Conservation (phyloP, 2,329 filamentous ascomycete species). For the Lachnellula subtilissima region DNA sequence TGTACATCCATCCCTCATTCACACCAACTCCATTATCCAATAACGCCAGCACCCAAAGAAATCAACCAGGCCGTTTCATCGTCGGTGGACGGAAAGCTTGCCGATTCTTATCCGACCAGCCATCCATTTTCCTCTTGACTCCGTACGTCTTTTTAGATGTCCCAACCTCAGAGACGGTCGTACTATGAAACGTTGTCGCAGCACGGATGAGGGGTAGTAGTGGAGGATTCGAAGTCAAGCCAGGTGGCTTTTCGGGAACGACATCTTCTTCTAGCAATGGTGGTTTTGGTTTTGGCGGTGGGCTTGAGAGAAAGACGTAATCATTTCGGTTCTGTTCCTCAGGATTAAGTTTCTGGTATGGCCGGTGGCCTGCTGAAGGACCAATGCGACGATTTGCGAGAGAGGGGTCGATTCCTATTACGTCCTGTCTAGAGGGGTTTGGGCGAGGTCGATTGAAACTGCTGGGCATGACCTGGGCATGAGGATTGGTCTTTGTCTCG, state of each 20-base stretch:
- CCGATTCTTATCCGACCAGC: constrained; percentile 36
- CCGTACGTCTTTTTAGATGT: constrained; percentile 43
- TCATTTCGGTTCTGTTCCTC: constrained; percentile 14
- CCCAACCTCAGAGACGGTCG: constrained; percentile 15
- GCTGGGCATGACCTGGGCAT: neutral
- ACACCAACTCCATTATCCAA: too few species aligned
- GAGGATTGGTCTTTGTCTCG: neutral
- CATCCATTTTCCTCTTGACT: constrained; percentile 43
- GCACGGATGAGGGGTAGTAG: constrained; percentile 23
- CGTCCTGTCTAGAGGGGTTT: neutral
- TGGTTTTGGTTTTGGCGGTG: constrained; percentile 22
- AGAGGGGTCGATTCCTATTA: constrained; percentile 14
- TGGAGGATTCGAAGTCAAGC: constrained; percentile 17
- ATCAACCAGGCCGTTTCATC: constrained; percentile 13
- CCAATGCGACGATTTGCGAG: constrained; percentile 23
- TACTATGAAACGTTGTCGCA: constrained; percentile 21
- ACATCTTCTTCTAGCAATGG: constrained; percentile 4
- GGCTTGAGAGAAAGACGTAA: constrained; percentile 30
- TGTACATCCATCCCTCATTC: too few species aligned
- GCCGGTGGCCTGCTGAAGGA: constrained; percentile 15
- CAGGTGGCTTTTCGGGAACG: constrained; percentile 4
- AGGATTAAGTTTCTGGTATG: constrained; percentile 12
- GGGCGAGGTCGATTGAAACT: constrained; percentile 11
- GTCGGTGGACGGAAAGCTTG: constrained; percentile 27
- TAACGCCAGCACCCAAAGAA: too few species aligned